Evolutionary conservation across 2,329 filamentous ascomycete species (phyloP), one percentile per base, ranked within the genome.

Genomic region (Colletotrichum sojae): DNA sequence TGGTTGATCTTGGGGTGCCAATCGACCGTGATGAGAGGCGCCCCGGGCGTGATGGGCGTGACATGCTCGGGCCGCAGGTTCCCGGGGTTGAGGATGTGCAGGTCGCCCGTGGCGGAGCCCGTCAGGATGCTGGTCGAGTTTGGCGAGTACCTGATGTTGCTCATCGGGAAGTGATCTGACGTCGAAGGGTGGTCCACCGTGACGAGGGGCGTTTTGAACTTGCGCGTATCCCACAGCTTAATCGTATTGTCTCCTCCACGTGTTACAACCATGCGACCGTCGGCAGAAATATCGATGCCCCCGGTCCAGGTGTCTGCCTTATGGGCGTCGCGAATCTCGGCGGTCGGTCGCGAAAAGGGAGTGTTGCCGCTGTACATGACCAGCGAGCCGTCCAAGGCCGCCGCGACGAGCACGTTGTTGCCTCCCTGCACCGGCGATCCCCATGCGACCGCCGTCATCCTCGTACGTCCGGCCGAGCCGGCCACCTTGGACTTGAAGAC

Each of bases 1-100:
- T 99, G 96, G 78, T 99, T 98, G 76, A 99, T 90, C 80, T 94
- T 97, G 20, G 92, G 87, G 76, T 99, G 95, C 96, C 96, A 99
- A 71, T 93, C 85, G 27, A 97, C 94, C 2, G 91, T 90, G 71
- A 98, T 93, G 9, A 99, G 83, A 1, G 95, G 89, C 6, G 91
- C 93, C 15, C 92, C 92, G 0, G 94, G 91, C 0, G 95, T 98
- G n/a, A 99, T 90, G 3, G 94, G 92, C 3, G 95, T 97, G 64
- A 95, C 90, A 36, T 94, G 89, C 77, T 98, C 95, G 1, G 95
- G 87, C 67, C 88, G 91, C 64, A 99, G 85, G 57, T 97, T 98
- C 46, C 94, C 96, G 1, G 96, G 93, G 76, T 98, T 98, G 68
- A 99, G 83, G 69, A 99, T 96, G 80, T 98, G 93, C 27, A 99